phyloP scores from a whole-genome alignment of 441 rosid species.

The Gossypium gossypioides region DNA sequence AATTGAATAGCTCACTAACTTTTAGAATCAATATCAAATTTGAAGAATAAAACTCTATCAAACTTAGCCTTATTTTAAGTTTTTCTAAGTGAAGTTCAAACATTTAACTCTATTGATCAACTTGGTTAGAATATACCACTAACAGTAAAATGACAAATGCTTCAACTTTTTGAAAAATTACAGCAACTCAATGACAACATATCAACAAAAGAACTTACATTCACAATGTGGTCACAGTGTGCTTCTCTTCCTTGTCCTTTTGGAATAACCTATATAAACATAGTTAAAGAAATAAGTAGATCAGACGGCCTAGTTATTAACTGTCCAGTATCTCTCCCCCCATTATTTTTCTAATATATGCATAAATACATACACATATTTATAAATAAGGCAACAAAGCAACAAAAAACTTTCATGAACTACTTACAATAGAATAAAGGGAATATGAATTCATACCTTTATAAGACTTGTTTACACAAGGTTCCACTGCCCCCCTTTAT shows the following conservation, averaged over 20 bases:
- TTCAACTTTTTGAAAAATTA: not conserved
- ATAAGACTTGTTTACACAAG: not conserved
- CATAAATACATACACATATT: no score
- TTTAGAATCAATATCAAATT: not conserved
- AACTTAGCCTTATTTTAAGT: not conserved
- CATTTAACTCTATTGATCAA: not conserved
- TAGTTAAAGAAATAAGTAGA: not conserved
- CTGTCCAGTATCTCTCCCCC: not conserved
- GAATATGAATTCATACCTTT: not conserved
- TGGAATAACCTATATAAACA: not conserved
- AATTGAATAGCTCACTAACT: not conserved
- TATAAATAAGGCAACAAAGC: no score
- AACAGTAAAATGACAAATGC: not conserved
- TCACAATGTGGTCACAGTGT: not conserved
- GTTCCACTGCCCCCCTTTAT: not conserved
- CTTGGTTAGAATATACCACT: not conserved
- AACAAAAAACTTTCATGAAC: no score
- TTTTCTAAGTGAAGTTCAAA: not conserved
- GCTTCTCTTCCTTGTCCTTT: conserved; percentile 3
- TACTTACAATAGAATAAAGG: no score
- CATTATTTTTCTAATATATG: not conserved
- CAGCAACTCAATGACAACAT: not conserved
- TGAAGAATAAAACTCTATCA: not conserved
- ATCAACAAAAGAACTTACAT: not conserved
- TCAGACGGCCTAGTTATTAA: not conserved